phyloP scores from a whole-genome alignment of 2,329 filamentous ascomycete species.

The Talaromyces sp. region DNA sequence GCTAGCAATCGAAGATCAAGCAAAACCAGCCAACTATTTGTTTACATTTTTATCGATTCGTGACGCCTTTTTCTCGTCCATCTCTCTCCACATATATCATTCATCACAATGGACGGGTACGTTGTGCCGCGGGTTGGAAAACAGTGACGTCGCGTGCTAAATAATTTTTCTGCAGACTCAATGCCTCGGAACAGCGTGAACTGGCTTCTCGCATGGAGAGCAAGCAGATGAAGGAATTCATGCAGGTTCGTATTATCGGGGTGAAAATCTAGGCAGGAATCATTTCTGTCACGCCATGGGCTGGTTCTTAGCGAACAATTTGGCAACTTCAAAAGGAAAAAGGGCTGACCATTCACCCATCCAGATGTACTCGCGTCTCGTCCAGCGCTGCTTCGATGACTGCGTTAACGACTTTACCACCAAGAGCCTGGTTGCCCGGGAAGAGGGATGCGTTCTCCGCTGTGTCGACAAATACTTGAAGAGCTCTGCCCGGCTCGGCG shows the following conservation, averaged over 20 bases:
- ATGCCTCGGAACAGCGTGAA: constrained; percentile 77
- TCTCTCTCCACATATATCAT: neutral
- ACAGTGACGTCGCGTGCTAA: constrained; percentile 7
- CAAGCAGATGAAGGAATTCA: constrained; percentile 99
- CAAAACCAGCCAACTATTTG: neutral
- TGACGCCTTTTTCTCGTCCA: neutral
- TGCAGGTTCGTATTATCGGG: constrained; percentile 80
- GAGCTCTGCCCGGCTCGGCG: constrained; percentile 79
- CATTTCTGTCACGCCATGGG: too few relatives aligned
- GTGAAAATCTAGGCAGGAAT: too few relatives aligned
- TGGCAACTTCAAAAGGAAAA: too few relatives aligned
- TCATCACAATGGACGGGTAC: constrained; percentile 9
- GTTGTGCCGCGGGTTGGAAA: neutral
- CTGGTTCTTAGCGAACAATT: too few relatives aligned
- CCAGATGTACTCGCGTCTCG: constrained; percentile 60
- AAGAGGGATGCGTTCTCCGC: constrained; percentile 86
- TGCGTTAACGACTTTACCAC: constrained; percentile 99
- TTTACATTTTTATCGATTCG: too few relatives aligned
- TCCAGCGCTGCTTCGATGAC: constrained; percentile 77
- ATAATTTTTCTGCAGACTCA: constrained; percentile 52
- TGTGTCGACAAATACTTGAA: constrained; percentile 97
- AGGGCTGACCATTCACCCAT: neutral
- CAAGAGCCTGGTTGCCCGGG: constrained; percentile 82
- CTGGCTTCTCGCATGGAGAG: constrained; percentile 92
- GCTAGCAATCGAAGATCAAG: neutral